phyloP scores from a whole-genome alignment of 257 asterid species.

The Solanum boliviense region DNA sequence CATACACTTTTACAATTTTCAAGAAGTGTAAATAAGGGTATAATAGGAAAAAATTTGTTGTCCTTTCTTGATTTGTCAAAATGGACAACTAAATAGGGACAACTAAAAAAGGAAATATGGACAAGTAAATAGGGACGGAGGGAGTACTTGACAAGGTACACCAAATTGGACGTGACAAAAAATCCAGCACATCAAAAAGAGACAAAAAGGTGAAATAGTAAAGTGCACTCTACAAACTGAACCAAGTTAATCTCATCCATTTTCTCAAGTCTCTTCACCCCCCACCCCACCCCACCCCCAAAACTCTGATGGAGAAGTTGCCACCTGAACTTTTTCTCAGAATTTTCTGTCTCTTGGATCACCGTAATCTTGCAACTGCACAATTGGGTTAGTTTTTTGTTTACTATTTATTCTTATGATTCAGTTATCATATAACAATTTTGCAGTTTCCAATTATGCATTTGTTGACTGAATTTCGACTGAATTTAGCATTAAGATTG shows the following conservation, averaged over 20 bases:
- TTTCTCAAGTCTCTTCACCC: background rate
- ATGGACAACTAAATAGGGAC: no score
- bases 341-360: slow-evolving; percentile 57
- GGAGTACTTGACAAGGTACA: background rate
- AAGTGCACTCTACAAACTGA: background rate
- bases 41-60: no score
- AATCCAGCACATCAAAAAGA: background rate
- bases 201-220: background rate
- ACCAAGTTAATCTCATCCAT: background rate
- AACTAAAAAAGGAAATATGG: no score
- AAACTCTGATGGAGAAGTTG: slow-evolving; percentile 39
- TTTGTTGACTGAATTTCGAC: background rate
- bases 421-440: background rate
- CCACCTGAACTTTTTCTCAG: slow-evolving; percentile 60
- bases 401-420: background rate
- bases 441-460: background rate
- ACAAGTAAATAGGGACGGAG: no score
- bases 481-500: background rate
- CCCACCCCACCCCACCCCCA: background rate
- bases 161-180: background rate
- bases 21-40: no score
- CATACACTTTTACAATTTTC: no score
- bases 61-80: no score
- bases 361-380: slow-evolving; percentile 69
- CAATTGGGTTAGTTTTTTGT: slow-evolving; percentile 40